Evolutionary conservation across 2,329 filamentous ascomycete genomes (phyloP), one percentile per base, ranked within the genome.

Genomic region (Calonectria naviculata): DNA sequence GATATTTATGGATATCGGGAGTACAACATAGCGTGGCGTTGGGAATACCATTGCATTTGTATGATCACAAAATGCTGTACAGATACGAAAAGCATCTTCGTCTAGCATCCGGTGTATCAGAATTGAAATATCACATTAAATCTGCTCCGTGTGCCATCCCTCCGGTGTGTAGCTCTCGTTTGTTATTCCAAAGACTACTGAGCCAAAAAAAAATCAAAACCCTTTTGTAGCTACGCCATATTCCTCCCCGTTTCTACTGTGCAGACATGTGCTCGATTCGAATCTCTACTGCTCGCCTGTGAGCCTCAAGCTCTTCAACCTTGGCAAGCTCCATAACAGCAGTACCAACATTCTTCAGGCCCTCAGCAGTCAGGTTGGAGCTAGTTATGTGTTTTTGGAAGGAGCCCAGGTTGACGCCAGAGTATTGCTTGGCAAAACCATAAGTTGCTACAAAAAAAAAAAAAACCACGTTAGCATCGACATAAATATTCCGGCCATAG

Each of bases 321-420:
- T 94, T 94, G 28, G 97, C 97, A 58, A 99, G 88, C 83, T 96
- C 93, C 95, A 98, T 98, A 64, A 99, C 97, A 5, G 97, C 95
- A 65, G 88, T 86, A 38, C 96, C 95, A 3, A 99, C 93, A 78
- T 97, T 97, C 77, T 89, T 89, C 73, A 99, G 86, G 26, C 97
- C 97, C 78, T 98, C 90, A 21, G 92, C 90, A 1, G 95, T 97
- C 72, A 99, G 88, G 83, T 97, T 94, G 0, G 95, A 95, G 85
- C 94, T 97, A 42, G 97, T 99, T 80, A 99, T 98, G 87, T 98
- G 95, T 87, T 99, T 99, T 82, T 98, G 90, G 85, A 98, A 99
- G 3, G 96, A 98, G 36, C 91, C 95, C 7, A 99, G 90, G 83
- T 98, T 99, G 80, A 99, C 97, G 64, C 97, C 97, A 7, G 95